phyloP scores from a whole-genome alignment of 192 early-diverging fungal genomes.

The Obelidium mucronatum region DNA sequence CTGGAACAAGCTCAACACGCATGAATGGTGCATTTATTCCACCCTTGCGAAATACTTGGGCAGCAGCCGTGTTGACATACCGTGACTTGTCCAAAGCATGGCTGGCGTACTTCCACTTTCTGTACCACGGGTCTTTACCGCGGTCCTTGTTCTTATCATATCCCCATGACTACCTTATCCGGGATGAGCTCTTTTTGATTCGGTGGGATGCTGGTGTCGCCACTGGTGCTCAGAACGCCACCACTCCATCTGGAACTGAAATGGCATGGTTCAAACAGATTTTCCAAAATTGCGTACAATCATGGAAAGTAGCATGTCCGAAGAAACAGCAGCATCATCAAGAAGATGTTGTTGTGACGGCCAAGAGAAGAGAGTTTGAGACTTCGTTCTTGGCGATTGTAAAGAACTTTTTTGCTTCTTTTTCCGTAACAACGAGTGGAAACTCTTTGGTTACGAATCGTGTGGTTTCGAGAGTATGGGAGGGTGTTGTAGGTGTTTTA shows the following conservation, averaged over 20 bases:
- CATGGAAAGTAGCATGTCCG: not conserved
- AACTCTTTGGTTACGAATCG: not conserved
- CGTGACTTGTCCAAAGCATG: slow-evolving; percentile 1
- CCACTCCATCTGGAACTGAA: slow-evolving; percentile 18
- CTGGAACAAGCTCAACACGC: not conserved
- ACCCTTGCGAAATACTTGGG: slow-evolving; percentile 12
- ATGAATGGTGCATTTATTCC: not conserved
- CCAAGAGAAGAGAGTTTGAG: not conserved
- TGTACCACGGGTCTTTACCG: slow-evolving; percentile 23
- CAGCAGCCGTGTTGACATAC: not conserved
- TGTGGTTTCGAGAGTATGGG: not conserved
- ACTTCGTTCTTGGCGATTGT: slow-evolving; percentile 8
- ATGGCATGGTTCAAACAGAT: slow-evolving; percentile 23
- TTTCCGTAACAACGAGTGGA: not conserved
- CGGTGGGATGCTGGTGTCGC: not conserved
- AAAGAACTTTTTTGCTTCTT: slow-evolving; percentile 6
- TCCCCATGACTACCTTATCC: slow-evolving; percentile 14
- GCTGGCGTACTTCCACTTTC: slow-evolving; percentile 28
- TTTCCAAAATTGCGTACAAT: slow-evolving; percentile 18
- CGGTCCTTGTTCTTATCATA: not conserved
- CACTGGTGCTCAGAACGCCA: not conserved
- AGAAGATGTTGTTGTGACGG: no score
- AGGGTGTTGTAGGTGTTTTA: not conserved
- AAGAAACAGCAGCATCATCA: not conserved
- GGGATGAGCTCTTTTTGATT: slow-evolving; percentile 16